Evolutionary conservation across 2,329 filamentous ascomycete species (phyloP), one percentile per base, ranked within the genome.

Genomic region (Coccinonectria pachysandricola): DNA sequence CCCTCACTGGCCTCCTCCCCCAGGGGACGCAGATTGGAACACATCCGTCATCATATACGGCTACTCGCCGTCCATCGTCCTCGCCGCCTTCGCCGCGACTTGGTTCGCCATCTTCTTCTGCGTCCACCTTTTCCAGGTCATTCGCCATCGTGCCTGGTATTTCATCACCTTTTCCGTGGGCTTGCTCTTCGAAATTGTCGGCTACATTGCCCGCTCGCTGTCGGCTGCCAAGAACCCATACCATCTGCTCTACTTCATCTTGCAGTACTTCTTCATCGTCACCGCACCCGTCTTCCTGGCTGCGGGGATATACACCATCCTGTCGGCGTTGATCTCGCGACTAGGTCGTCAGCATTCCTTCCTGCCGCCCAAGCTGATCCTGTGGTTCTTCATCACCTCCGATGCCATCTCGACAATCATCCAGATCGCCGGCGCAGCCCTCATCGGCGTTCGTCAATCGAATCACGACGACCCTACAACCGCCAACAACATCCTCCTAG

Each of bases 231-330:
- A 59, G 22, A 56, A 71, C 34, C 68, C 68, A 0, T 72, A 71
- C 45, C 54, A 61, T 33, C 54, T 71, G 10, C 49, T 62, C 19
- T 72, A 62, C 53, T 74, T 73, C 37, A 65, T 74, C 19, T 49
- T 69, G 23, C 66, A 71, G 42, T 73, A 72, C 53, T 74, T 74
- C 55, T 70, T 70, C 54, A 70, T 74, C 45, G 68, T 74, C 34
- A 64, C 65, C 0, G 68, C 68, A 0, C 69, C 69, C 2, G 69
- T 74, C 19, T 68, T 73, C 40, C 62, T 72, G 47, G 59, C 64
- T 10, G 69, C 69, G 0, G 59, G 60, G 0, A 64, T 72, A 25
- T 74, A 72, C 53, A 64, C 64, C n/a, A 52, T 68, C 23, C 53
- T 73, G 6, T 64, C 59, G 0, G 55, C 61, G 4, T 48, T 73